Percentiles rank a stretch among this genome's conserved stretches.
These are phyloP conservation scores for Pinus taeda DNA, from an alignment of 75 land plant genomes.

Conservation along the genomic window DNA sequence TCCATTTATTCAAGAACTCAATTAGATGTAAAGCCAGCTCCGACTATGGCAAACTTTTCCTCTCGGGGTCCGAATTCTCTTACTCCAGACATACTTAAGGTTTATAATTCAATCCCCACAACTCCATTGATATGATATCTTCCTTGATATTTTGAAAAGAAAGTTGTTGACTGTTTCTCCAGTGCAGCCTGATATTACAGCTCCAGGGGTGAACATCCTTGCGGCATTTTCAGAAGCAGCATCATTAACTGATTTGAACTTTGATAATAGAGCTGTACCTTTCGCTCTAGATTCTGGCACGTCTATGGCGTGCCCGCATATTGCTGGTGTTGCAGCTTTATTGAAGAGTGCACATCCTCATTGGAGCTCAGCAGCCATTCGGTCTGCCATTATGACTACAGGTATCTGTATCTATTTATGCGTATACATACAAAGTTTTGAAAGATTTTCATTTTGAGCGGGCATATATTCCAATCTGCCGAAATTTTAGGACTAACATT, in stretches of 20 bases:
- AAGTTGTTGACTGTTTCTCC: neutral
- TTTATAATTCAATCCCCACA: neutral
- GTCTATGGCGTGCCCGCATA: conserved; percentile 30
- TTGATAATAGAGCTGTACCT: conserved; percentile 9
- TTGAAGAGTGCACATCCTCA: conserved; percentile 20
- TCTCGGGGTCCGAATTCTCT: conserved; percentile 62
- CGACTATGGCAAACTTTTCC: conserved; percentile 61
- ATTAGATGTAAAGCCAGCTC: conserved; percentile 40
- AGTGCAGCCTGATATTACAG: conserved; percentile 31
- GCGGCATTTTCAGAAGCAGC: conserved; percentile 17
- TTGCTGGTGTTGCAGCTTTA: conserved; percentile 19
- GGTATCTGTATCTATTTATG: neutral
- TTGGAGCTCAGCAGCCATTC: conserved; percentile 30
- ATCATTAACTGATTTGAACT: conserved; percentile 3
- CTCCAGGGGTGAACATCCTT: conserved; percentile 25
- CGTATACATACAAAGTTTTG: too few species aligned
- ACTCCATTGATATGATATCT: neutral
- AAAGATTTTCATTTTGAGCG: too few species aligned
- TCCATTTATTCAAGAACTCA: conserved; percentile 29
- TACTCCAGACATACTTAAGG: conserved; percentile 58
- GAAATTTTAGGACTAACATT: too few species aligned
- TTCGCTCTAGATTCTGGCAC: conserved; percentile 27
- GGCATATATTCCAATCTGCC: too few species aligned
- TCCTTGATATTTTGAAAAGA: neutral
- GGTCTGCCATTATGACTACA: conserved; percentile 24